phyloP scores from a whole-genome alignment of 495 filamentous ascomycete species.

The Penicillium canariense region DNA sequence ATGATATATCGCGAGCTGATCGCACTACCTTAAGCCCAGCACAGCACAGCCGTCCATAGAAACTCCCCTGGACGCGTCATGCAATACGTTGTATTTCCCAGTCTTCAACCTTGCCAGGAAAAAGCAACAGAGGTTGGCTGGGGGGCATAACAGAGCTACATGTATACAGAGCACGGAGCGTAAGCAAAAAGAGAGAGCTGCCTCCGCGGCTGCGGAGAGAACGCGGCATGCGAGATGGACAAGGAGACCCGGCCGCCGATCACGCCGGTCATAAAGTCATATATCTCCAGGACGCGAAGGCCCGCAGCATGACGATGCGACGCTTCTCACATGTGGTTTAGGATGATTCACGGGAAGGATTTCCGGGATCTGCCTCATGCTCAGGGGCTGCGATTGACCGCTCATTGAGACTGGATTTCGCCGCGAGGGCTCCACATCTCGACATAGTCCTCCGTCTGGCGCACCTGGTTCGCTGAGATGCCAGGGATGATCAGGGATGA shows the following conservation, averaged over 20 bases:
- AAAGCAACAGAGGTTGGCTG: neutral
- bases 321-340: constrained; percentile 4
- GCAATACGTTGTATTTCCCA: neutral
- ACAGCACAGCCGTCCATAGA: neutral
- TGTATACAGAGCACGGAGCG: too few species aligned
- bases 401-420: constrained; percentile 3
- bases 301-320: neutral
- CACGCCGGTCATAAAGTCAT: neutral
- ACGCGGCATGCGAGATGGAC: neutral
- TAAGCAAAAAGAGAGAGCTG: too few species aligned
- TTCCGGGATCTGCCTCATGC: neutral
- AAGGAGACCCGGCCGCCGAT: neutral
- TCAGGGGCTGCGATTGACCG: constrained; percentile 6
- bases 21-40: neutral
- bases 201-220: neutral
- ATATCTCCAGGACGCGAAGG: neutral
- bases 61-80: neutral
- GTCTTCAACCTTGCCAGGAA: neutral
- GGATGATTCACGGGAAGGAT: constrained; percentile 1
- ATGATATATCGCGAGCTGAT: constrained; percentile 4
- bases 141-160: too few species aligned
- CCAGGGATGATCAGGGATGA: too few species aligned
- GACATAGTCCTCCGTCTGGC: neutral
- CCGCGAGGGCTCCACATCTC: neutral
- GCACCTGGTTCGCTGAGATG: neutral